Evolutionary conservation across 2,329 filamentous ascomycete genomes (phyloP), one percentile per base, ranked within the genome.

Genomic region (Phyllosticta paracitricarpa): DNA sequence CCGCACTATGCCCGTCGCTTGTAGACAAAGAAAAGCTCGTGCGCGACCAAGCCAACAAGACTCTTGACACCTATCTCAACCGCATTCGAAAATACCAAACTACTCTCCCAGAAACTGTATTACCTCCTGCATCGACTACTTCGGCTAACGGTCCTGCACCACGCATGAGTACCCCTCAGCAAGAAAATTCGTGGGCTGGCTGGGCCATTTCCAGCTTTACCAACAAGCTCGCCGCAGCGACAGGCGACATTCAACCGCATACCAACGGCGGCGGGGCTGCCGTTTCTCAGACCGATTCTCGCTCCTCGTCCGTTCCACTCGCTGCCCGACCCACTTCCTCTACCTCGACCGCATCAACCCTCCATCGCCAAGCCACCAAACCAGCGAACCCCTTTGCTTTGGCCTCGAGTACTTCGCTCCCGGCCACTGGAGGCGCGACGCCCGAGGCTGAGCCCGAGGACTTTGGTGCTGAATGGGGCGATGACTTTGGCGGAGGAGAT

Each of bases 131-230:
- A 25, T 76, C 82, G 2, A 73, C 80, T 12, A 75, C 79, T 25
- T 77, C 78, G 4, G 77, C 75, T 17, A 63, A 65, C 64, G 64
- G 64, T 66, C 73, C 76, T 51, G 81, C 83, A 0, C 87, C 89
- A 1, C 84, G 90, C 35, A 94, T 96, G 81, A 86, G 87, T 64
- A 94, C 89, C 1, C 87, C 91, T 1, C 88, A 91, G 63, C 83
- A 81, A 51, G 82, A 87, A 51, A 79, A 82, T 24, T 85, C 86
- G 2, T 97, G 94, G 94, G 85, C 94, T 1, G 94, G 94, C 12
- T 99, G 94, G 94, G 94, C 94, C 1, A 97, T 99, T 60, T 97
- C 94, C 0, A 97, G 91, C 1, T 99, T 99, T 71, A 97, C 94
- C 1, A 97, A 97, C 75, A 97, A 96, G 69, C 73, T 97, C 12